Evolutionary conservation across 306 rosid genomes (phyloP), one percentile per base, ranked within the genome.

Genomic region (Castanea crenata): DNA sequence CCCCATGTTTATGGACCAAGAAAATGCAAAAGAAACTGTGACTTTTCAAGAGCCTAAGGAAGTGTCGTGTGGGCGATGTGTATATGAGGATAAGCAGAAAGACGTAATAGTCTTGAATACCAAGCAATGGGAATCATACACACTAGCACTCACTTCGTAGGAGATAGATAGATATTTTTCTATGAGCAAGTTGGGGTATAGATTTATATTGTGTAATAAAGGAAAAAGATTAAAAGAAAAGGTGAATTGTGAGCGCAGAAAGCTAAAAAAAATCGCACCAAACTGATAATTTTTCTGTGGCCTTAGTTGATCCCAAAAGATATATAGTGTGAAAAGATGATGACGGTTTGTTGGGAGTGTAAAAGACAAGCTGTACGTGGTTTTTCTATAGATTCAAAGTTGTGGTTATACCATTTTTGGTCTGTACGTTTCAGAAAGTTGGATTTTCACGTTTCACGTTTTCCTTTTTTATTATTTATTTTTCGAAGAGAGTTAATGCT

Each of bases 91-190:
- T 81, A 75, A 81, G 73, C 71, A 52, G 77, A 69, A 57, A 73
- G 79, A 74, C 25, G 75, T 14, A 46, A 20, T 8, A 18, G 18
- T 49, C 21, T 29, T 58, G 59, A 34, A 35, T 57, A 67, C 75
- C 79, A 80, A 80, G 65, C 79, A 80, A 55, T 80, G 69, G 75
- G 80, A 69, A 81, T 70, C 74, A 32, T 29, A 65, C 5, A 16
- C 15, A 63, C 44, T 64, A 32, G 23, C 38, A 62, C 44, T 64
- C 20, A 16, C 19, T 65, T 16, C 23, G 18, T 32, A 3, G 51
- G 51, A 18, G 71, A 65, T 3, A 65, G 71, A 16, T 34, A 65
- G 15, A 16, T 34, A 67, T 19, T 67, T 67, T 13, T 34, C 15
- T 6, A 34, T 19, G 71, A 31, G 49, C 3, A 34, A 65, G 14